Percentiles rank a stretch among this genome's conserved stretches.
phyloP scores from a whole-genome alignment of 1,284 basidiomycete genomes.

The Meira nashicola region DNA sequence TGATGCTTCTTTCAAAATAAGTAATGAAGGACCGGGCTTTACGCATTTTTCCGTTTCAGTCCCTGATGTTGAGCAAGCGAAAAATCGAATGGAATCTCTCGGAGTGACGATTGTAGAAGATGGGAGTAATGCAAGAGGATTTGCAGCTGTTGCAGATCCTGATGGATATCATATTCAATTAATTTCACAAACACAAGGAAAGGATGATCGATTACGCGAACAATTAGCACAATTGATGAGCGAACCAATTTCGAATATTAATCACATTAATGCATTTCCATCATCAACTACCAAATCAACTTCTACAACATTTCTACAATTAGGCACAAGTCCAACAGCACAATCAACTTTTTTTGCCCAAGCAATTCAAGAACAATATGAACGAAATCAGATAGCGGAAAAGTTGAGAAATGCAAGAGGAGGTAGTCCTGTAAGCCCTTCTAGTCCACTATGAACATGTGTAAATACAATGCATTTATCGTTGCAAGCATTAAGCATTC shows the following conservation, averaged over 20 bases:
- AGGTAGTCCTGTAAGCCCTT: conserved; percentile 4
- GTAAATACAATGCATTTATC: no score
- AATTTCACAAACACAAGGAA: conserved; percentile 54
- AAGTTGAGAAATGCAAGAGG: not conserved
- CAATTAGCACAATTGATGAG: conserved; percentile 1
- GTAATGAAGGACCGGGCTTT: conserved; percentile 7
- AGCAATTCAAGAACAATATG: not conserved
- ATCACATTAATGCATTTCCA: not conserved
- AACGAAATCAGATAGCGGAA: not conserved
- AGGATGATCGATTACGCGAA: conserved; percentile 52
- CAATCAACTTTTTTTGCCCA: not conserved
- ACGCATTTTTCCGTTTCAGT: conserved; percentile 19
- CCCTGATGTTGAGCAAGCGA: conserved; percentile 20
- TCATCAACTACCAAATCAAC: not conserved
- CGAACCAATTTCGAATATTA: not conserved
- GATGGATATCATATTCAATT: conserved; percentile 25
- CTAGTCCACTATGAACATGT: not conserved
- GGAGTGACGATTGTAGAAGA: conserved; percentile 20
- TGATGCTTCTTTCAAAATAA: conserved; percentile 2
- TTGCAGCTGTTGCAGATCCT: conserved; percentile 18
- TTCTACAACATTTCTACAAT: not conserved
- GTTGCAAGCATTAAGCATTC: no score
- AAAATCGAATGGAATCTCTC: conserved; percentile 13
- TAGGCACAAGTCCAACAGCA: not conserved
- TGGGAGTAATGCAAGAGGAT: conserved; percentile 14